Evolutionary conservation across 2,329 filamentous ascomycete species (phyloP).

Genomic region (Nemania abortiva): DNA sequence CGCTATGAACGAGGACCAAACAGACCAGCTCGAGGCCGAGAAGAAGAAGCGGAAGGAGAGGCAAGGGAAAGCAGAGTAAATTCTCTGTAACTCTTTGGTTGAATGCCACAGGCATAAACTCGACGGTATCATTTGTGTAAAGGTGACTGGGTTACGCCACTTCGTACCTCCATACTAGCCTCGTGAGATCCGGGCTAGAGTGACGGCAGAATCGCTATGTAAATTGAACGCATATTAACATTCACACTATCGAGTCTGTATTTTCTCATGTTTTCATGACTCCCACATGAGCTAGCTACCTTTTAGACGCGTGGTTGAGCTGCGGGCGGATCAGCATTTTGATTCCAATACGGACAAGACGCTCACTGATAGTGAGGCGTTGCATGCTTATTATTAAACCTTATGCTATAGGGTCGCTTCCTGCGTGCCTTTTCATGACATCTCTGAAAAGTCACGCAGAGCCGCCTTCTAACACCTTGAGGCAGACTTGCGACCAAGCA

Average conservation of each 20-base stretch:
- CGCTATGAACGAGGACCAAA: constrained; percentile 86
- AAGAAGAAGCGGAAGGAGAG: constrained; percentile 59
- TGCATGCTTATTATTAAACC: constrained; percentile 15
- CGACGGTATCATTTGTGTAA: neutral
- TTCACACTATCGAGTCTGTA: constrained; percentile 3
- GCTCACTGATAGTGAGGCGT: neutral
- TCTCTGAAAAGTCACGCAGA: constrained; percentile 22
- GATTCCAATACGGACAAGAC: constrained; percentile 2
- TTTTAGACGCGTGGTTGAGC: neutral
- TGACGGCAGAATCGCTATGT: neutral
- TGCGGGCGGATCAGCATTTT: constrained; percentile 10
- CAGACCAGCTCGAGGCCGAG: constrained; percentile 59
- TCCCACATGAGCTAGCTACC: neutral
- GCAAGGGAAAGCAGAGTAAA: constrained; percentile 37
- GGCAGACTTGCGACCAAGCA: constrained; percentile 8
- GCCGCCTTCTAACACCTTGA: constrained; percentile 10
- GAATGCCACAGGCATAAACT: neutral
- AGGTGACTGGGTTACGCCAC: neutral
- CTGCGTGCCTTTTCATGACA: neutral
- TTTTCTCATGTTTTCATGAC: neutral
- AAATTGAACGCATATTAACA: neutral
- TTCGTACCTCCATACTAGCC: neutral
- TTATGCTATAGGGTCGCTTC: neutral
- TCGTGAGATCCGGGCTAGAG: neutral
- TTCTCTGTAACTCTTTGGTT: neutral